Base-by-base conservation (phyloP, 805 yeast genomes). In the Wickerhamiella sorbophila region DNA sequence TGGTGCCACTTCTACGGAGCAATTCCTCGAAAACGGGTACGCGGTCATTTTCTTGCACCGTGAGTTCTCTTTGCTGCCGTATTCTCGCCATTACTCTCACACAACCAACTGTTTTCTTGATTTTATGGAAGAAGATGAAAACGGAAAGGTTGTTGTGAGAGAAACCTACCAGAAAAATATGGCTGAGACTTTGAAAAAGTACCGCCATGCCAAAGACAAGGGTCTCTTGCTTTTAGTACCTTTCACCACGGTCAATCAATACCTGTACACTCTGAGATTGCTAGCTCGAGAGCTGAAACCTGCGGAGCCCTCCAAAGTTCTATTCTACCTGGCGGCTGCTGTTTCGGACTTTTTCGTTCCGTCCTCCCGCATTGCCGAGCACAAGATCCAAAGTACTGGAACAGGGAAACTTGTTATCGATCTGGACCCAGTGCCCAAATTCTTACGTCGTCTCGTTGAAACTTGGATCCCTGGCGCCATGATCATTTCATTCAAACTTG, bases 261-360 rank as follows among this genome's bases (percentile, higher is more conserved):
- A 91, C 53, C 62, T 91, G 43, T 88, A 83, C 69, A 84, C 95
- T 0, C 66, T 91, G 49, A 75, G 77, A 48, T 62, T 75, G 31
- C 65, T 83, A 8, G 78, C 91, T 1, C 69, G 70, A 47, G 66
- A 69, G 34, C 59, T 88, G 54, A 71, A 76, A 41, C 58, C 72
- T 32, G 80, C 76, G 2, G 59, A 42, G 35, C 50, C 42, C 33
- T 41, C 69, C 4, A 65, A 64, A 42, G 83, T 86, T 0, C 58
- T 91, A 33, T 84, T 88, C 57, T 91, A 79, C 57, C 67, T 91
- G 41, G 98, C 98, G 0, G 97, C 98, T 6, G 98, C 98, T 0
- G 99, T 91, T 0, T 83, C 95, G 5, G 99, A 91, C 58, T 91
- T 91, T 61, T 91, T 87, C 63, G 69, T 91, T 33, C 98, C 98